Conservation (phyloP, 352 stramenopile genomes). For the Pythium angustatum region DNA sequence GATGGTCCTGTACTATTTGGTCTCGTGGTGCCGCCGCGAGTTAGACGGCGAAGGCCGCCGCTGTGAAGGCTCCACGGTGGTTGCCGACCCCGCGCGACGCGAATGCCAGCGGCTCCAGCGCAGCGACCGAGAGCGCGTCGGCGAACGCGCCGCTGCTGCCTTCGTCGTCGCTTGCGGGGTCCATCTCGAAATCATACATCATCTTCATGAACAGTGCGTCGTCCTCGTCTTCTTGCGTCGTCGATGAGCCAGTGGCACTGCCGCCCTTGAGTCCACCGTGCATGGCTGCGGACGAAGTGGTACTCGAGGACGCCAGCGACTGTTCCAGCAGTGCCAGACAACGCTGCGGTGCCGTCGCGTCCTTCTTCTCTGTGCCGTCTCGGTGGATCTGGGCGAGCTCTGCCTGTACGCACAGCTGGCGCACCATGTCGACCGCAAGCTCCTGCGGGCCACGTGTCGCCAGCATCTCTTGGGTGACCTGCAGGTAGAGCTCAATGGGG, state of each 20-base stretch:
- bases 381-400: slow-evolving; percentile 27
- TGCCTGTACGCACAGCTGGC: slow-evolving; percentile 27
- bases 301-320: neutral
- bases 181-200: slow-evolving; percentile 31
- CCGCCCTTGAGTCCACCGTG: slow-evolving; percentile 10
- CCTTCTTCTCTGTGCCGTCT: slow-evolving; percentile 9
- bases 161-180: slow-evolving; percentile 17
- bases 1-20: slow-evolving; percentile 3
- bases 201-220: slow-evolving; percentile 33
- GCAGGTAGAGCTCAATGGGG: slow-evolving; percentile 28
- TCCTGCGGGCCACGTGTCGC: slow-evolving; percentile 16
- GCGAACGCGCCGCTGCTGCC: slow-evolving; percentile 9
- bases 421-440: slow-evolving; percentile 17
- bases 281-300: neutral
- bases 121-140: slow-evolving; percentile 15
- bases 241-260: neutral
- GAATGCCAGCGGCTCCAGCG: slow-evolving; percentile 29
- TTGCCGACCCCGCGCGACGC: neutral
- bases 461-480: slow-evolving; percentile 27
- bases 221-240: slow-evolving; percentile 23
- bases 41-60: slow-evolving; percentile 27
- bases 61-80: slow-evolving; percentile 12
- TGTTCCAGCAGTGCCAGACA: slow-evolving; percentile 21
- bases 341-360: neutral
- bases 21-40: neutral